phyloP scores from a whole-genome alignment of 2,329 filamentous ascomycete genomes.

The Alternaria burnsii region DNA sequence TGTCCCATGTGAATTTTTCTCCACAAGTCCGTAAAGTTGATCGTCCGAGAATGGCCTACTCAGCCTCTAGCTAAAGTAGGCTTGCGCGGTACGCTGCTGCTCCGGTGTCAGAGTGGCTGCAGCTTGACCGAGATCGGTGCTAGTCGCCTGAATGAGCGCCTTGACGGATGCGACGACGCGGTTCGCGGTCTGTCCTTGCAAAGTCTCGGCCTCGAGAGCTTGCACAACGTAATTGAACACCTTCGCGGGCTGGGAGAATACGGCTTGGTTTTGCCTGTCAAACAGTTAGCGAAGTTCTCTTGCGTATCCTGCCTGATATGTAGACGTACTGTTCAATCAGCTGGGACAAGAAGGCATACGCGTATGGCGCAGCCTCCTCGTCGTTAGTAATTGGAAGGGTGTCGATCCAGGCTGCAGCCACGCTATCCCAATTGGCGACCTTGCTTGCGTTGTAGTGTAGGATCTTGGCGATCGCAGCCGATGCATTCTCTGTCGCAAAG shows the following conservation, averaged over 20 bases:
- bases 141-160: slow-evolving; percentile 75
- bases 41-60: not conserved
- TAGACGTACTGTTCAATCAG: slow-evolving; percentile 89
- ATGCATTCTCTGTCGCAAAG: slow-evolving; percentile 97
- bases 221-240: slow-evolving; percentile 86
- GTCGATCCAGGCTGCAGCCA: slow-evolving; percentile 86
- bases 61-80: slow-evolving; percentile 72
- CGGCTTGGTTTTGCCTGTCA: slow-evolving; percentile 80
- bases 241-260: slow-evolving; percentile 78
- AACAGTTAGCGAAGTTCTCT: slow-evolving; percentile 2
- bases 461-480: slow-evolving; percentile 95
- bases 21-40: slow-evolving; percentile 5
- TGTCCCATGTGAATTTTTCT: slow-evolving; percentile 7
- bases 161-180: slow-evolving; percentile 82
- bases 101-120: slow-evolving; percentile 79
- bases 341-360: slow-evolving; percentile 89
- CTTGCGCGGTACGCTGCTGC: slow-evolving; percentile 79
- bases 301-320: not conserved
- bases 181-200: slow-evolving; percentile 82
- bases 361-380: slow-evolving; percentile 95
- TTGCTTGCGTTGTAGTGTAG: slow-evolving; percentile 85
- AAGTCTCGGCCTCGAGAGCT: slow-evolving; percentile 87
- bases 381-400: slow-evolving; percentile 93
- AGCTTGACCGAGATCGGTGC: slow-evolving; percentile 77
- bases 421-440: slow-evolving; percentile 76